These are phyloP conservation scores for Cadophora sp. DNA, from an alignment of 2,329 filamentous ascomycete species.

Conservation along the genomic window DNA sequence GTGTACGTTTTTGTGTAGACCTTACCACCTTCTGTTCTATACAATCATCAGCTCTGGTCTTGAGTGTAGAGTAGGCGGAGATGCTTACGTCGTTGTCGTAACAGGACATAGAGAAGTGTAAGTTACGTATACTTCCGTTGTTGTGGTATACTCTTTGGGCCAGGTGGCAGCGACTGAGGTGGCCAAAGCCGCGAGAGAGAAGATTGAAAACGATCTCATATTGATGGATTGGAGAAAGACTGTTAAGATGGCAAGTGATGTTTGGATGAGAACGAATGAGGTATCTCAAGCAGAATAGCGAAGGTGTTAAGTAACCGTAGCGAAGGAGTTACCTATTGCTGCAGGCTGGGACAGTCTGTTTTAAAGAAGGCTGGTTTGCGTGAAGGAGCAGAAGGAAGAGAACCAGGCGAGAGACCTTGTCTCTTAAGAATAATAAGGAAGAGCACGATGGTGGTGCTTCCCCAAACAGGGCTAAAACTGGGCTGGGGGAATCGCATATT, in stretches of 20 bases:
- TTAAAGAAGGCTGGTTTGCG: slow-evolving; percentile 38
- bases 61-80: neutral
- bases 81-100: slow-evolving; percentile 43
- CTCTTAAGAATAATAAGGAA: slow-evolving; percentile 32
- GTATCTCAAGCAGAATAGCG: slow-evolving; percentile 29
- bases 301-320: slow-evolving; percentile 50
- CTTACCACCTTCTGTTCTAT: slow-evolving; percentile 44
- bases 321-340: slow-evolving; percentile 51
- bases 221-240: slow-evolving; percentile 26
- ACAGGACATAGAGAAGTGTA: slow-evolving; percentile 47
- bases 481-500: slow-evolving; percentile 8
- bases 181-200: slow-evolving; percentile 39
- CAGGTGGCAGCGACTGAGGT: slow-evolving; percentile 33
- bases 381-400: slow-evolving; percentile 28
- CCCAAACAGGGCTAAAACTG: neutral
- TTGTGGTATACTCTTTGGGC: slow-evolving; percentile 27
- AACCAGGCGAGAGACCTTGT: slow-evolving; percentile 31
- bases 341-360: slow-evolving; percentile 31
- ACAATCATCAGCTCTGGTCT: slow-evolving; percentile 19
- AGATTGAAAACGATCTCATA: slow-evolving; percentile 37
- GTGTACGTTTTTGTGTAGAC: slow-evolving; percentile 51
- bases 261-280: slow-evolving; percentile 24
- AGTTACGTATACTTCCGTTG: slow-evolving; percentile 34
- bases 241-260: slow-evolving; percentile 27
- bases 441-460: slow-evolving; percentile 16